These are phyloP conservation scores for Mollisiaceae sp. DNA, from an alignment of 2,329 filamentous ascomycete species.

Conservation along the genomic window DNA sequence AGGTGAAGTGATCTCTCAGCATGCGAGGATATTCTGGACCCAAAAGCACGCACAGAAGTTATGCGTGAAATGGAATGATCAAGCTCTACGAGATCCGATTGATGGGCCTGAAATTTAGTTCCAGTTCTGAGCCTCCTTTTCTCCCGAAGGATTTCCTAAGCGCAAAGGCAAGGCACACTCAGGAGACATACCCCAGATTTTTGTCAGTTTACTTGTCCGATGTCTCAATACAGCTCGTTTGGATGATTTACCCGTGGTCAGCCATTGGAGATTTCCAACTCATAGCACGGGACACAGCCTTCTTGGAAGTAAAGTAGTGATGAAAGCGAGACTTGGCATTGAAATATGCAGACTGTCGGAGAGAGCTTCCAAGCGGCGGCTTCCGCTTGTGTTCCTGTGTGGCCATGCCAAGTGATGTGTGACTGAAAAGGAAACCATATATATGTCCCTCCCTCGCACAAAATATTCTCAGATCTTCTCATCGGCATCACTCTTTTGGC, in stretches of 20 bases:
- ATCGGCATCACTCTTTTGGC: constrained; percentile 11
- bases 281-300: background rate
- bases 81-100: background rate
- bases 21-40: background rate
- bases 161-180: constrained; percentile 1
- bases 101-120: background rate
- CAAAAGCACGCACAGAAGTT: background rate
- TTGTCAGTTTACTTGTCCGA: background rate
- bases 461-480: background rate
- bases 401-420: background rate
- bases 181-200: constrained; percentile 9
- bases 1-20: background rate
- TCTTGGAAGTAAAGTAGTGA: background rate
- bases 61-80: background rate
- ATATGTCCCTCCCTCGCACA: background rate
- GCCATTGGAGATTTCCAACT: background rate
- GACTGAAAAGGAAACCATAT: background rate
- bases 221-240: background rate
- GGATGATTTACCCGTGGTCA: background rate
- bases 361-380: background rate
- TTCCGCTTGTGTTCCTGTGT: background rate
- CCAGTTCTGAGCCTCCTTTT: background rate
- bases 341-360: background rate
- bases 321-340: constrained; percentile 2
- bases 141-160: background rate